Percentiles rank a stretch among this genome's conserved stretches.
phyloP scores from a whole-genome alignment of 441 rosid genomes.

The Bocquillonia castaneifolia region DNA sequence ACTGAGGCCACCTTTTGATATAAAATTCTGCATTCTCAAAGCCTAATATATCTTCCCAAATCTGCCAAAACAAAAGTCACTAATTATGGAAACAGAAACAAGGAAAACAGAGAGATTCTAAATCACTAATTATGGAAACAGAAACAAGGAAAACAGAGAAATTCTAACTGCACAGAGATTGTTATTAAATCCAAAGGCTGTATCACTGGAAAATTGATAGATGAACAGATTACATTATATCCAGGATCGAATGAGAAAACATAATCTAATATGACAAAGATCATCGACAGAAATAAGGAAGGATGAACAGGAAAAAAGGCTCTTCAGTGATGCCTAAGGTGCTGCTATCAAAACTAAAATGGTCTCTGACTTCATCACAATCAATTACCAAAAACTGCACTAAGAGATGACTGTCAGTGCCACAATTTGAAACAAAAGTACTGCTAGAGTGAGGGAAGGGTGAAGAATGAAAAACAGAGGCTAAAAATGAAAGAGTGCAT shows the following conservation, averaged over 20 bases:
- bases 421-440: neutral
- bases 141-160: neutral
- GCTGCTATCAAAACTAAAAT: neutral
- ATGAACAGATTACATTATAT: neutral
- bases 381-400: neutral
- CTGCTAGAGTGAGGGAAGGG: neutral
- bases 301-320: neutral
- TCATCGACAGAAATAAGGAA: neutral
- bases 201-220: neutral
- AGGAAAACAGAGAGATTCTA: neutral
- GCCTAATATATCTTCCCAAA: constrained; percentile 93
- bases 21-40: constrained; percentile 85
- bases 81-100: neutral
- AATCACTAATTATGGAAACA: neutral
- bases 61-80: constrained; percentile 30
- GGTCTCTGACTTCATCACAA: neutral
- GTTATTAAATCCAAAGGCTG: neutral
- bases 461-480: neutral
- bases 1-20: constrained; percentile 82
- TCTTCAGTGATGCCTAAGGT: neutral
- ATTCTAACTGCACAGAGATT: neutral
- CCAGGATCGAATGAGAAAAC: neutral
- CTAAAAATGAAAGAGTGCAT: neutral
- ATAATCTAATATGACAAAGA: neutral
- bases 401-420: neutral